Percentiles rank a stretch among this genome's conserved stretches.
phyloP scores from a whole-genome alignment of 129 eudicot species.

The Flaveria brownii region DNA sequence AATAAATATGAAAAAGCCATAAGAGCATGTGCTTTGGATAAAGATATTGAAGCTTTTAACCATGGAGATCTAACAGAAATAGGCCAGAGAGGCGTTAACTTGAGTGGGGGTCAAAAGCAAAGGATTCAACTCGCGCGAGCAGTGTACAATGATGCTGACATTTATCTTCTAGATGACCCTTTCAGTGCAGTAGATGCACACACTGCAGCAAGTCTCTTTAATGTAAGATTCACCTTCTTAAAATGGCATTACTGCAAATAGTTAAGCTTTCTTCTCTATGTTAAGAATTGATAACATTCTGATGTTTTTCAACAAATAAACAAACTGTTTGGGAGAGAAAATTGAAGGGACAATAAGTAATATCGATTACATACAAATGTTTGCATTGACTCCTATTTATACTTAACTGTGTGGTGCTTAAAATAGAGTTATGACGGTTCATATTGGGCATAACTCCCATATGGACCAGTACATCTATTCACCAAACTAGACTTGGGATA shows the following conservation, averaged over 20 bases:
- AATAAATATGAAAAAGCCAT: slow-evolving; percentile 60
- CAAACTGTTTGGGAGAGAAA: not conserved
- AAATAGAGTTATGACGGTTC: too few relatives aligned
- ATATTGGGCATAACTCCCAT: too few relatives aligned
- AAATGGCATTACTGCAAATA: slow-evolving; percentile 1
- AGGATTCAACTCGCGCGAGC: slow-evolving; percentile 88
- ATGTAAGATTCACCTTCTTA: slow-evolving; percentile 39
- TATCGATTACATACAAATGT: too few relatives aligned
- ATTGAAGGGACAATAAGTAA: too few relatives aligned
- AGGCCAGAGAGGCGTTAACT: slow-evolving; percentile 78
- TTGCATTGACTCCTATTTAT: too few relatives aligned
- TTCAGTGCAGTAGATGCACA: slow-evolving; percentile 96
- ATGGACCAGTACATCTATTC: too few relatives aligned
- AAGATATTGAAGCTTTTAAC: slow-evolving; percentile 58
- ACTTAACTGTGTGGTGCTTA: too few relatives aligned
- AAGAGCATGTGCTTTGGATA: slow-evolving; percentile 67
- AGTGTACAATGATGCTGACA: slow-evolving; percentile 79
- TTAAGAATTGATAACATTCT: not conserved
- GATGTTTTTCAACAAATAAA: too few relatives aligned
- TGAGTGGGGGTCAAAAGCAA: slow-evolving; percentile 95
- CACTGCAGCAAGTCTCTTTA: slow-evolving; percentile 74
- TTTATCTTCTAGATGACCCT: slow-evolving; percentile 85
- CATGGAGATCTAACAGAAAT: slow-evolving; percentile 87
- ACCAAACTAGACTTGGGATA: too few relatives aligned
- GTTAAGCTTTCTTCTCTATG: not conserved